Evolutionary conservation across 192 early-diverging fungal species (phyloP).

Genomic region (Coemansia sp.): DNA sequence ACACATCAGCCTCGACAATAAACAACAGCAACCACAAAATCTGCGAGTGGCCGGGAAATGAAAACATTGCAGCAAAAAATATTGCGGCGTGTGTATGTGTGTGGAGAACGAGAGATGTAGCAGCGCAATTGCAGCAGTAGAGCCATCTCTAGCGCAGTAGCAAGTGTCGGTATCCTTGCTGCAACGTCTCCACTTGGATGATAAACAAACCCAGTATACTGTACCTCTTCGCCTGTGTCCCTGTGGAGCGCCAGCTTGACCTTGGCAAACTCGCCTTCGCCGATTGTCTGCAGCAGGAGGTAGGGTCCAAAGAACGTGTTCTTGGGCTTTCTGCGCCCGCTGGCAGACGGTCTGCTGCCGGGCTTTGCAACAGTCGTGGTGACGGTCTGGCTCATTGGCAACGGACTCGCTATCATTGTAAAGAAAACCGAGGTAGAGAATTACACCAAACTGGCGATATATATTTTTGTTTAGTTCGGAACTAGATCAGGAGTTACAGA

Average conservation of each 20-base stretch:
- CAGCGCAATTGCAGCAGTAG: no score
- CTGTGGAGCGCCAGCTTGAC: conserved; percentile 92
- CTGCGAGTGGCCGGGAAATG: no score
- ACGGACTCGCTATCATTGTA: conserved; percentile 47
- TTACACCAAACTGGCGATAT: not conserved
- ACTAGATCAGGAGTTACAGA: not conserved
- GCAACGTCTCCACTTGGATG: no score
- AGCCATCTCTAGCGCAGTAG: no score
- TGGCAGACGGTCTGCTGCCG: conserved; percentile 36
- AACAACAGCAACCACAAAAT: no score
- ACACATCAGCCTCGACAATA: not conserved
- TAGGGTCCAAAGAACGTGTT: conserved; percentile 85
- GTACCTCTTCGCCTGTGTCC: conserved; percentile 64
- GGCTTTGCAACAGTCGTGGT: conserved; percentile 41
- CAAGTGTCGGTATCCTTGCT: no score
- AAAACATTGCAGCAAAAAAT: no score
- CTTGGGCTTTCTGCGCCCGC: conserved; percentile 49
- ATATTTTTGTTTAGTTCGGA: conserved; percentile 5
- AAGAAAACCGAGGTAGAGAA: conserved; percentile 10
- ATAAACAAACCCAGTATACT: conserved; percentile 20
- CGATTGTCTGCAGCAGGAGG: conserved; percentile 90
- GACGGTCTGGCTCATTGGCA: conserved; percentile 53
- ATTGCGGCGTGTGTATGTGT: no score
- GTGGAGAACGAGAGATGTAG: no score
- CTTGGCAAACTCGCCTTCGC: conserved; percentile 98